Percentiles rank a stretch among this genome's conserved stretches.
phyloP scores from a whole-genome alignment of 257 asterid genomes.

The Perilla frutescens region DNA sequence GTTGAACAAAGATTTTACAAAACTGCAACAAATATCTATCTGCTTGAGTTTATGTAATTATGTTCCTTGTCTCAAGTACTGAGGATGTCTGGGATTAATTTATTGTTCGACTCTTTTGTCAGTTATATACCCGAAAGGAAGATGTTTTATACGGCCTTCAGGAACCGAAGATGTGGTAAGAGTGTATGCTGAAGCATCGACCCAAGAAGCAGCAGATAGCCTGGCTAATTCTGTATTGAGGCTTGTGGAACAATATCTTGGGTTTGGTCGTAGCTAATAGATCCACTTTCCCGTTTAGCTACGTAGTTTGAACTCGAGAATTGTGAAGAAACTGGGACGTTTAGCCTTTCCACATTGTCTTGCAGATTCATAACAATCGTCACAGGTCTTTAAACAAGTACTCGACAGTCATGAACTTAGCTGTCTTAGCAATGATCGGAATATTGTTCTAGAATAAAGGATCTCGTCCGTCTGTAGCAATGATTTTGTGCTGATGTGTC shows the following conservation, averaged over 20 bases:
- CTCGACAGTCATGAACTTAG: no score
- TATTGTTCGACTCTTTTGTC: constrained; percentile 27
- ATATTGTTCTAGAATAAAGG: no score
- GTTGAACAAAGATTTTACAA: not conserved
- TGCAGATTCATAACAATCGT: not conserved
- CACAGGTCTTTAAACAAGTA: not conserved
- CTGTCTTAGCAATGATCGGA: no score
- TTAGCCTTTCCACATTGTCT: not conserved
- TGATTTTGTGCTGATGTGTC: no score
- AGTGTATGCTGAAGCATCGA: constrained; percentile 87
- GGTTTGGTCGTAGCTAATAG: constrained; percentile 41
- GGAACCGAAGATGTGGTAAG: constrained; percentile 96
- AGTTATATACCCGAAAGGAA: constrained; percentile 74
- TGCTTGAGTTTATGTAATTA: not conserved
- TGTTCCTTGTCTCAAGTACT: not conserved
- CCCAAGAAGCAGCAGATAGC: constrained; percentile 75
- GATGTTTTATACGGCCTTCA: constrained; percentile 91
- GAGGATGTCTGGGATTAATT: not conserved
- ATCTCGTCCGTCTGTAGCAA: no score
- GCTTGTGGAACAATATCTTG: constrained; percentile 70
- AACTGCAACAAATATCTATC: not conserved
- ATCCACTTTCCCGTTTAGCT: constrained; percentile 4
- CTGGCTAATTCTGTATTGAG: constrained; percentile 72
- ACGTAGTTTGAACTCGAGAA: not conserved
- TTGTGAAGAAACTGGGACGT: not conserved